Conservation (phyloP, 2,329 filamentous ascomycete genomes). For the Exserohilum turcica region DNA sequence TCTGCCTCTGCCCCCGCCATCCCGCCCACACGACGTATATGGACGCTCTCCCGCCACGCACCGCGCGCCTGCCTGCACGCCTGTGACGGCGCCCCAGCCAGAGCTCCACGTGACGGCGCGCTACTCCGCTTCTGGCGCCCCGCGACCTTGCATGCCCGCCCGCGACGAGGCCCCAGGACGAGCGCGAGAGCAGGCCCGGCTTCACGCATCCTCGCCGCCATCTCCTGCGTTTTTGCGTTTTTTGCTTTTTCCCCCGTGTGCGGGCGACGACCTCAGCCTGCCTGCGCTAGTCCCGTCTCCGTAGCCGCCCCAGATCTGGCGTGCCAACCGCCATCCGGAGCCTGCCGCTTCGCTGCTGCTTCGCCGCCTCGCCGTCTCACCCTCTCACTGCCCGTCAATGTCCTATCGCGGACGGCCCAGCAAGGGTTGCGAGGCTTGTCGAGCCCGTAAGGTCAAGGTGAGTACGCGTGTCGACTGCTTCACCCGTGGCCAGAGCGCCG, state of each 20-base stretch:
- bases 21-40: slow-evolving; percentile 10
- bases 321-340: no score
- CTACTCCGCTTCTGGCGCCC: slow-evolving; percentile 3
- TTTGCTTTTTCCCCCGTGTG: neutral
- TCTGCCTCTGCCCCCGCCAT: no score
- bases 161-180: slow-evolving; percentile 1
- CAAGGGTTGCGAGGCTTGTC: slow-evolving; percentile 44
- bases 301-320: neutral
- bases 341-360: no score
- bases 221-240: neutral
- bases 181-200: neutral
- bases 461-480: neutral
- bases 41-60: slow-evolving; percentile 5
- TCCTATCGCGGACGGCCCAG: slow-evolving; percentile 44
- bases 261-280: neutral
- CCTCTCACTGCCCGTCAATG: slow-evolving; percentile 21
- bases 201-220: neutral
- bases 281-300: slow-evolving; percentile 7
- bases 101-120: slow-evolving; percentile 7
- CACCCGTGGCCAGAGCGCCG: neutral
- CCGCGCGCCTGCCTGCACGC: slow-evolving; percentile 2
- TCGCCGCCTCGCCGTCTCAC: neutral
- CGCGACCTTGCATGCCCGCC: slow-evolving; percentile 5
- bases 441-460: slow-evolving; percentile 44
- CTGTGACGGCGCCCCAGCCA: slow-evolving; percentile 9